Evolutionary conservation across 768 basidiomycete genomes (phyloP).

Genomic region (Rhodotorula paludigena): DNA sequence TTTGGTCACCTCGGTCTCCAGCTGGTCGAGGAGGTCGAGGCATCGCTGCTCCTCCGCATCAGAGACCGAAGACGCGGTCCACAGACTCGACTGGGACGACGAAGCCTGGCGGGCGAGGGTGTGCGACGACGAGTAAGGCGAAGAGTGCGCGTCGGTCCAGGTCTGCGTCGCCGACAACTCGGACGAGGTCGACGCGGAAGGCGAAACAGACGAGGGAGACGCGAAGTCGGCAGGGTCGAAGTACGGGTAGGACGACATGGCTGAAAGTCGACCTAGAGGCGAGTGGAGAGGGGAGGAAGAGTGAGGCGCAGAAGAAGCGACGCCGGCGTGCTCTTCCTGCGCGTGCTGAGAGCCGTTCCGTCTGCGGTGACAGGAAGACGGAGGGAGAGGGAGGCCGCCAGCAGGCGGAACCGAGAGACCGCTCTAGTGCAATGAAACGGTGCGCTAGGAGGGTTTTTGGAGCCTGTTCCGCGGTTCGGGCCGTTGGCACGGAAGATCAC

Average conservation of each 20-base stretch:
- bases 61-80: neutral
- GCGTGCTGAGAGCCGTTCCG: no score
- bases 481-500: no score
- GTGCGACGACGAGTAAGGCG: neutral
- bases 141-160: neutral
- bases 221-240: constrained; percentile 6
- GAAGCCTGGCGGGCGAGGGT: neutral
- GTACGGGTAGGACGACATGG: neutral
- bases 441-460: no score
- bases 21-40: constrained; percentile 19
- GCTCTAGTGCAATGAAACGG: no score
- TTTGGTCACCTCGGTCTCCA: constrained; percentile 12
- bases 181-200: neutral
- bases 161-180: neutral
- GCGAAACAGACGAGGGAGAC: neutral
- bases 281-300: neutral
- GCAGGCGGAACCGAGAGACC: no score
- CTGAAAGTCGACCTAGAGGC: neutral
- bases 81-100: constrained; percentile 8
- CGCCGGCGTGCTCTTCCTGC: no score
- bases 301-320: neutral
- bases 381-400: no score
- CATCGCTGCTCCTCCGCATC: constrained; percentile 16
- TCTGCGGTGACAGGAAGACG: no score
- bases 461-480: no score